Evolutionary conservation across 1,284 basidiomycete genomes (phyloP), one percentile per base, ranked within the genome.

Genomic region (Rhodotorula sp.): DNA sequence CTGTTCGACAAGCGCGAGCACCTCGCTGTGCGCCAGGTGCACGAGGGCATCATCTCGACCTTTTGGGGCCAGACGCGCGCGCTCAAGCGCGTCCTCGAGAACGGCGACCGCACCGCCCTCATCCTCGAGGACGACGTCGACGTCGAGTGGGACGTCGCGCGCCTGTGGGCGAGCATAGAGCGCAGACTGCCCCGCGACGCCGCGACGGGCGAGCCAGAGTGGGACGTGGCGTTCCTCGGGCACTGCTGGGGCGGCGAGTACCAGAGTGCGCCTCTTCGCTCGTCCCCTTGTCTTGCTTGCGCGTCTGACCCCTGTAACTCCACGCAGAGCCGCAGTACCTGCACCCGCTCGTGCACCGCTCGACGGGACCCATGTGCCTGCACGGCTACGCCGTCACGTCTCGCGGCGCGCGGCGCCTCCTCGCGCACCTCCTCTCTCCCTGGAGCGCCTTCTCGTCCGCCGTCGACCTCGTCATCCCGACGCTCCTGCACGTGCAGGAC

Each of bases 311-410:
- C 42, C 14, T 23, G 1, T 44, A n/a, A 16, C 25, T 4, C 8
- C 17, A 7, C 59, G 1, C 66, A 72, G 66, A 72, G 45, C 91
- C 91, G 77, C 88, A 89, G 1, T 91, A 90, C 78, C 89, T 89
- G 5, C 87, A 91, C 17, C 88, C 90, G 0, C 84, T 90, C 64
- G 88, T 92, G 75, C 89, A 91, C 76, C 72, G 67, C n/a, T 75
- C 80, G 16, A 76, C 72, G 14, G 70, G 67, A 13, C 79, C 79
- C 2, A 68, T 76, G 57, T 79, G 78, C 67, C 71, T 79, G 34
- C 78, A 79, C 67, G 80, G 66, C 41, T 80, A 79, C 70, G 79
- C 77, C 23, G 56, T 80, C n/a, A 76, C 78, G 1, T 64, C 66
- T 17, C 17, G 41, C 4, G 80, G 80, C n/a, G 71, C 73, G 4